phyloP scores from a whole-genome alignment of 176 grass and related monocot species.

The Luzula sylvatica region DNA sequence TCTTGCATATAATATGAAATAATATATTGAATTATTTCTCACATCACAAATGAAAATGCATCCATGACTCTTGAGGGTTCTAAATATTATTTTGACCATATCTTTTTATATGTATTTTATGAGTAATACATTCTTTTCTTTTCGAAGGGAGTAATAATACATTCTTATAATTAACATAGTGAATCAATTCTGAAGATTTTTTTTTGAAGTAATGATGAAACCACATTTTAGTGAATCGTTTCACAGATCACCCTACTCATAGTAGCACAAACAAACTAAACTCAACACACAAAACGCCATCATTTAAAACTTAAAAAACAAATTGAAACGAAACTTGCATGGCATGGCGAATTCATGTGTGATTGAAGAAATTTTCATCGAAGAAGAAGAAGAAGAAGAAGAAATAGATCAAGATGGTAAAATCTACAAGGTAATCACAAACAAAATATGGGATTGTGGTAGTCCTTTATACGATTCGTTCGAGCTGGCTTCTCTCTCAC shows the following conservation, averaged over 20 bases:
- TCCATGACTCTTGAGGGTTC: too few relatives aligned
- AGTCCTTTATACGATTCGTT: conserved; percentile 71
- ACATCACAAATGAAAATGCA: too few relatives aligned
- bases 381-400: background rate
- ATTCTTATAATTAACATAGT: conserved; percentile 2
- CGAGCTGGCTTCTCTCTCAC: conserved; percentile 49
- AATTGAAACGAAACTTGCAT: background rate
- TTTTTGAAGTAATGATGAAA: background rate
- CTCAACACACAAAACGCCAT: background rate
- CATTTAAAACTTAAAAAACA: conserved; percentile 12
- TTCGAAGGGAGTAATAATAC: background rate
- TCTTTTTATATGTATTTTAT: too few relatives aligned
- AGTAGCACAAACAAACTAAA: background rate
- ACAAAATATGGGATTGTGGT: conserved; percentile 42
- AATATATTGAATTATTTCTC: too few relatives aligned
- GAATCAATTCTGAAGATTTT: background rate
- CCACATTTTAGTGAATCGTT: background rate
- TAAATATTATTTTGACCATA: too few relatives aligned
- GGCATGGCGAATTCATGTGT: background rate
- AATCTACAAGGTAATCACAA: background rate
- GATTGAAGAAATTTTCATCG: conserved; percentile 19
- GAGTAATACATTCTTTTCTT: conserved; percentile 27
- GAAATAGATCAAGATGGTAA: background rate
- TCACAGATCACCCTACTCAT: background rate
- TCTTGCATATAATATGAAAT: too few relatives aligned